Percentiles rank a stretch among this genome's conserved stretches.
Evolutionary conservation across 1,284 basidiomycete genomes (phyloP).

Genomic region (Austropuccinia psidii): DNA sequence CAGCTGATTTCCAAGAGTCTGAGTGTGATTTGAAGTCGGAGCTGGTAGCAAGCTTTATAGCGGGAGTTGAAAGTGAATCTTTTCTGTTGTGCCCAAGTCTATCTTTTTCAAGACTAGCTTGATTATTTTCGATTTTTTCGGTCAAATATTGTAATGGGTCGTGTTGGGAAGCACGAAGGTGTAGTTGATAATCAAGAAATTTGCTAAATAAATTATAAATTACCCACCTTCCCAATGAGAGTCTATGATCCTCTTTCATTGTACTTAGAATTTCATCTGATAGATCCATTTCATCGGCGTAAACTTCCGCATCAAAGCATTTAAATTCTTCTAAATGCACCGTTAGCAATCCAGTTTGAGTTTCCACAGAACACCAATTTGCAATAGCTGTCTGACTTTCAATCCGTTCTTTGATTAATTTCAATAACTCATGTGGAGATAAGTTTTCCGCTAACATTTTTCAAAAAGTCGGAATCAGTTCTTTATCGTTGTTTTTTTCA

Average conservation of each 20-base stretch:
- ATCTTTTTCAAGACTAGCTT: conserved; percentile 46
- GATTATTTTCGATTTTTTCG: conserved; percentile 41
- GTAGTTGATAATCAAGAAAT: conserved; percentile 38
- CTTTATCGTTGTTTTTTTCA: neutral
- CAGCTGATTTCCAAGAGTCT: neutral
- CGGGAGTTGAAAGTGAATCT: conserved; percentile 60
- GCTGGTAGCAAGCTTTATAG: conserved; percentile 55
- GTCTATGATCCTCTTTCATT: conserved; percentile 62
- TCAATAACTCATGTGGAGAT: conserved; percentile 60
- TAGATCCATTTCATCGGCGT: conserved; percentile 64
- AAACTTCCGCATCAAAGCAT: conserved; percentile 90
- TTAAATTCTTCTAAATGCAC: conserved; percentile 72
- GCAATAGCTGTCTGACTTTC: conserved; percentile 83
- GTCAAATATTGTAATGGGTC: neutral
- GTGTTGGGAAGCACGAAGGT: neutral
- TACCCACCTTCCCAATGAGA: conserved; percentile 45
- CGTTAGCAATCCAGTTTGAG: conserved; percentile 75
- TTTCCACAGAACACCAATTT: conserved; percentile 82
- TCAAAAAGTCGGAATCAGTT: too few species aligned
- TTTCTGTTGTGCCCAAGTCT: conserved; percentile 47
- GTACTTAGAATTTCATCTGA: conserved; percentile 11
- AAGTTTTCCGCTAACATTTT: conserved; percentile 15
- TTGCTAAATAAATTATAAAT: conserved; percentile 46
- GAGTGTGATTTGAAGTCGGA: conserved; percentile 38
- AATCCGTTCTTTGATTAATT: conserved; percentile 74